These are phyloP conservation scores for Heterobasidion occidentale DNA, from an alignment of 1,284 basidiomycete species.

Conservation along the genomic window DNA sequence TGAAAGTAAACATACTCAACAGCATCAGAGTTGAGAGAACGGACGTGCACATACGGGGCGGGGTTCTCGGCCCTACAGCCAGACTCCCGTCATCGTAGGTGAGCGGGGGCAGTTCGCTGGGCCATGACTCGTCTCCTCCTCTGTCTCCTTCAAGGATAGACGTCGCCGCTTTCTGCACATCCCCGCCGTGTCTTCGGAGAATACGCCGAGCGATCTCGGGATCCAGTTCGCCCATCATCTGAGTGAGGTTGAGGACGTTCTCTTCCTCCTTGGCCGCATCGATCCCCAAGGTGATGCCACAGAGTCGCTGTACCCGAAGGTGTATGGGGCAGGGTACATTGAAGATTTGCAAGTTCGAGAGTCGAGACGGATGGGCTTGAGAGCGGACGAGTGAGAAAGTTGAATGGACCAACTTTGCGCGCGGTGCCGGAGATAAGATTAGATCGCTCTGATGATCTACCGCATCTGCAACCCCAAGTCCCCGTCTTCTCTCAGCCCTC, in stretches of 20 bases:
- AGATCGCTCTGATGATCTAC: no score
- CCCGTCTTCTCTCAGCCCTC: no score
- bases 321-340: neutral
- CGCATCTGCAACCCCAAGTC: no score
- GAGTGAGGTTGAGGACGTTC: slow-evolving; percentile 5
- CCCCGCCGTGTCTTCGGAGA: slow-evolving; percentile 48
- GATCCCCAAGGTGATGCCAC: neutral
- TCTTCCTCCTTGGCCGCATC: slow-evolving; percentile 6
- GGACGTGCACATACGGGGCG: slow-evolving; percentile 22
- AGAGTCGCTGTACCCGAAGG: neutral
- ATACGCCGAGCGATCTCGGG: slow-evolving; percentile 40
- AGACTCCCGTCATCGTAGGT: slow-evolving; percentile 2
- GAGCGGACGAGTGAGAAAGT: no score
- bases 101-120: slow-evolving; percentile 2
- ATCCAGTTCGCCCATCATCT: slow-evolving; percentile 26
- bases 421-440: no score
- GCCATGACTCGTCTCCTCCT: slow-evolving; percentile 19
- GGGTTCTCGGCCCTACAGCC: slow-evolving; percentile 18
- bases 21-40: neutral
- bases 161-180: slow-evolving; percentile 52
- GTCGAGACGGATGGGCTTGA: neutral
- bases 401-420: no score
- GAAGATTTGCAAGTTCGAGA: neutral
- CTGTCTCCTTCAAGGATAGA: slow-evolving; percentile 52
- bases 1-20: slow-evolving; percentile 5